A percentile compares a stretch with the other conserved stretches of the same genome.
phyloP scores from a whole-genome alignment of 2,329 filamentous ascomycete species.

The Thermothelomyces thermophilus region DNA sequence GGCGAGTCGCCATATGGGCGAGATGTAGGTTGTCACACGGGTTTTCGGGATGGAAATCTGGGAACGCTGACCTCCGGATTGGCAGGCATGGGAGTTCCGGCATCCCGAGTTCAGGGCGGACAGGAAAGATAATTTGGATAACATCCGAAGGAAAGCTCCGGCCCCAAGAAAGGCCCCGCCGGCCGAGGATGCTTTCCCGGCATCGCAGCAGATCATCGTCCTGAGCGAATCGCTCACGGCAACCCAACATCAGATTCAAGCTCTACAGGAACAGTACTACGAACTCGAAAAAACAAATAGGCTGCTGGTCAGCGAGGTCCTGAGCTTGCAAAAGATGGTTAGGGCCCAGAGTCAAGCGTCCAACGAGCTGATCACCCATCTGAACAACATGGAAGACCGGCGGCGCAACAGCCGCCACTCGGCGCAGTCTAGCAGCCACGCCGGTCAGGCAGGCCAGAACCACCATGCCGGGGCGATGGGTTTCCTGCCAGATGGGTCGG shows the following conservation, averaged over 20 bases:
- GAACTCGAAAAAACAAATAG: constrained; percentile 63
- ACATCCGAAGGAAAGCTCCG: constrained; percentile 91
- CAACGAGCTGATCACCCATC: constrained; percentile 50
- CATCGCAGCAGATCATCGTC: constrained; percentile 81
- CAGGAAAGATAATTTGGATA: constrained; percentile 93
- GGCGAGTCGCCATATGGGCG: constrained; percentile 74
- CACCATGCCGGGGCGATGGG: constrained; percentile 37
- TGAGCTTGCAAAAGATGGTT: constrained; percentile 54
- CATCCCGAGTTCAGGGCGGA: constrained; percentile 94
- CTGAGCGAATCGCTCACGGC: constrained; percentile 83
- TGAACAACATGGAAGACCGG: constrained; percentile 44
- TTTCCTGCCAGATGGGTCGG: constrained; percentile 40
- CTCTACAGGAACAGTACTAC: constrained; percentile 75
- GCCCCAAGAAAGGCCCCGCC: constrained; percentile 70
- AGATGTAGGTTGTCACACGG: constrained; percentile 48
- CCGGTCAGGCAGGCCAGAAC: constrained; percentile 33
- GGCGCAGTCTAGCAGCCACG: constrained; percentile 30
- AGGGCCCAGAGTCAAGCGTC: constrained; percentile 52
- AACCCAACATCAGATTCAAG: constrained; percentile 86
- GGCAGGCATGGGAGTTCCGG: constrained; percentile 88
- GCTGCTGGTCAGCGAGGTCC: constrained; percentile 55
- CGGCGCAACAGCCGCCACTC: constrained; percentile 37
- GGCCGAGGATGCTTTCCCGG: constrained; percentile 65
- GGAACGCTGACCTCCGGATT: constrained; percentile 27
- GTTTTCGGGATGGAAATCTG: not conserved